Conservation (phyloP, 2,329 filamentous ascomycete genomes). For the Monosporascus sp. region DNA sequence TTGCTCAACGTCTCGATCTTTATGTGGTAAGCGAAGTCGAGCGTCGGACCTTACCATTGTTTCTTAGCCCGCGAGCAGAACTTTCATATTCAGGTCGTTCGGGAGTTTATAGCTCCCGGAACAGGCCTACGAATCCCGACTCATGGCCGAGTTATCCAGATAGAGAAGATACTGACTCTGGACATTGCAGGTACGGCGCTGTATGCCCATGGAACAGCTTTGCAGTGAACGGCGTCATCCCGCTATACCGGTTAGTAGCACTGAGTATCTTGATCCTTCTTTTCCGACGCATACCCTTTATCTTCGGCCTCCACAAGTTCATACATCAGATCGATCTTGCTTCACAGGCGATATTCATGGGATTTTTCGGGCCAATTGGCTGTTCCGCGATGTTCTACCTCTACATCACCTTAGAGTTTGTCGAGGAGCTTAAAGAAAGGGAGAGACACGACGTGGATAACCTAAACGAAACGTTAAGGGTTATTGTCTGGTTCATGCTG, state of each 20-base stretch:
- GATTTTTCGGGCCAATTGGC: slow-evolving; percentile 90
- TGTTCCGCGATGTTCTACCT: slow-evolving; percentile 89
- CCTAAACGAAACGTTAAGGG: slow-evolving; percentile 59
- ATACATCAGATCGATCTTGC: slow-evolving; percentile 75
- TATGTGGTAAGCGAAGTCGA: slow-evolving; percentile 53
- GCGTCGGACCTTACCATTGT: too few relatives aligned
- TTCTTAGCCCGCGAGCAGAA: too few relatives aligned
- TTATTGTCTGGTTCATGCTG: slow-evolving; percentile 82
- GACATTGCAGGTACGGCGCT: slow-evolving; percentile 55
- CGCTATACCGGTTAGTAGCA: slow-evolving; percentile 66
- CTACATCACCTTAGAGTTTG: slow-evolving; percentile 73
- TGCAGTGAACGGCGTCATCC: slow-evolving; percentile 59
- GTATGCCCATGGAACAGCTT: slow-evolving; percentile 78
- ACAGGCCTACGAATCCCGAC: too few relatives aligned
- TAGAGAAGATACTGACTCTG: too few relatives aligned
- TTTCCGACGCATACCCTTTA: slow-evolving; percentile 70
- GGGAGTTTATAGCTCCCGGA: too few relatives aligned
- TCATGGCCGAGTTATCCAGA: too few relatives aligned
- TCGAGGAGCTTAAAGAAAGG: slow-evolving; percentile 51
- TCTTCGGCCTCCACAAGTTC: slow-evolving; percentile 66
- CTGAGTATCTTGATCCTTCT: slow-evolving; percentile 73
- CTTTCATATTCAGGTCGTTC: too few relatives aligned
- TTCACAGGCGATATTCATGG: slow-evolving; percentile 76
- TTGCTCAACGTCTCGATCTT: slow-evolving; percentile 84
- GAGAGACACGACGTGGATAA: slow-evolving; percentile 60